Evolutionary conservation across 176 grass and related monocot genomes (phyloP), one percentile per base, ranked within the genome.

Genomic region (Triticum dicoccoides): DNA sequence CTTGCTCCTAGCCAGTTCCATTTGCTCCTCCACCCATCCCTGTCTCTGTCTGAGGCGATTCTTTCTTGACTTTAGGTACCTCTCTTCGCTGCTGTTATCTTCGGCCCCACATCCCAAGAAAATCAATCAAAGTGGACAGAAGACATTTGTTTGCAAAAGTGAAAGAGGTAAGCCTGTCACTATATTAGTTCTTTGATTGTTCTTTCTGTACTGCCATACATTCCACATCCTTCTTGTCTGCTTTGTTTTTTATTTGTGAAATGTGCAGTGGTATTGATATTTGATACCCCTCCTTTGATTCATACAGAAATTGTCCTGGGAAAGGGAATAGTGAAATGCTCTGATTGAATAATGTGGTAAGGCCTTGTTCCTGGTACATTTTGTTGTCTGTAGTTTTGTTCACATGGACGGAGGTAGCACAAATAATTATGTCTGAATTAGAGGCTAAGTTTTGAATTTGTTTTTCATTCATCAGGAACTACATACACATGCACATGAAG

Each of bases 321-420:
- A 17, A 3, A 42, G 11, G 27, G 8, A 41, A 63, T 37, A 58
- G 56, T 24, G 68, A 20, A 37, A 86, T 65, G 73, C 12, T 79
- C 72, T 66, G 71, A 42, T 18, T 83, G 18, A 42, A 79, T 61
- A 42, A 79, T 67, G 89, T 33, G 79, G 84, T 87, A 87, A 87
- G 74, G 74, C 17, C 30, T 52, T 66, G 38, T 71, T 34, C 17
- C 30, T 23, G 65, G 37, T 52, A 20, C 4, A 18, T 85, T 25
- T 8, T 17, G 72, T 9, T 83, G 13, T 18, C 20, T 3, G 1
- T 9, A 62, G 33, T 37, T 30, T 5, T 76, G 6, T 47, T 47
- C 5, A 25, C 34, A 78, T 24, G 38, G 56, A 64, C 3, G 41
- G 72, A 41, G 77, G 82, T 61, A 59, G 27, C 17, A 20, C 27